Percentiles rank a stretch among this genome's conserved stretches.
These are phyloP conservation scores for Ceratorhiza oryzae-sativae DNA, from an alignment of 1,284 basidiomycete genomes.

Conservation along the genomic window DNA sequence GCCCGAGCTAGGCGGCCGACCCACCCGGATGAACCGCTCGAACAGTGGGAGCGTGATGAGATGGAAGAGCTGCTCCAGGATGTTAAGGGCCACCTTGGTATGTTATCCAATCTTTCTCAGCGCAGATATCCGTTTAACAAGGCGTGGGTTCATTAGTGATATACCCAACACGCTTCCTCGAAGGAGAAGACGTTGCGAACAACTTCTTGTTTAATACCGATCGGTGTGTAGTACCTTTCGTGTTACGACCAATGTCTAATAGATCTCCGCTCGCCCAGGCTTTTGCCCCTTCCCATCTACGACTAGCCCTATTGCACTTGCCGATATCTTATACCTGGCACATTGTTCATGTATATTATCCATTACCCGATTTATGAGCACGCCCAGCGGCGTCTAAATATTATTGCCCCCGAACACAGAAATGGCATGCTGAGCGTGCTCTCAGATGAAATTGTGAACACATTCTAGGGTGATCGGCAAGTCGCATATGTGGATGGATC, in stretches of 20 bases:
- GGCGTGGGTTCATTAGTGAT: slow-evolving; percentile 60
- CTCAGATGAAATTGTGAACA: background rate
- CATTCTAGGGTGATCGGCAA: background rate
- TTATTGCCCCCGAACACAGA: background rate
- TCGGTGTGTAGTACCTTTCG: slow-evolving; percentile 56
- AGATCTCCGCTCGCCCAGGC: slow-evolving; percentile 45
- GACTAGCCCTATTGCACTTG: slow-evolving; percentile 47
- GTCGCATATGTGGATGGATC: background rate
- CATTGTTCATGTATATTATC: slow-evolving; percentile 3
- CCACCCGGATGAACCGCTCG: slow-evolving; percentile 72
- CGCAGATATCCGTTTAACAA: slow-evolving; percentile 2
- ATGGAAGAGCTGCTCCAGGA: slow-evolving; percentile 85
- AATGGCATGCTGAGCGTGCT: background rate
- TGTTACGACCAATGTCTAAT: slow-evolving; percentile 32
- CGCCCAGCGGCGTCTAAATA: background rate
- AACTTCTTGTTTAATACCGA: slow-evolving; percentile 94
- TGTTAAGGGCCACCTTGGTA: slow-evolving; percentile 84
- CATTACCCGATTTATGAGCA: background rate
- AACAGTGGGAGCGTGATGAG: slow-evolving; percentile 81
- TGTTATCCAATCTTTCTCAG: slow-evolving; percentile 44
- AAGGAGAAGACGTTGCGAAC: slow-evolving; percentile 83
- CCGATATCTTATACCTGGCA: slow-evolving; percentile 21
- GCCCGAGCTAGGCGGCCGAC: slow-evolving; percentile 48
- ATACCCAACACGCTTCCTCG: slow-evolving; percentile 83
- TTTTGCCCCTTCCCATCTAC: slow-evolving; percentile 66